Base-by-base conservation (phyloP, 306 rosid genomes). In the Rubus parviflorus region DNA sequence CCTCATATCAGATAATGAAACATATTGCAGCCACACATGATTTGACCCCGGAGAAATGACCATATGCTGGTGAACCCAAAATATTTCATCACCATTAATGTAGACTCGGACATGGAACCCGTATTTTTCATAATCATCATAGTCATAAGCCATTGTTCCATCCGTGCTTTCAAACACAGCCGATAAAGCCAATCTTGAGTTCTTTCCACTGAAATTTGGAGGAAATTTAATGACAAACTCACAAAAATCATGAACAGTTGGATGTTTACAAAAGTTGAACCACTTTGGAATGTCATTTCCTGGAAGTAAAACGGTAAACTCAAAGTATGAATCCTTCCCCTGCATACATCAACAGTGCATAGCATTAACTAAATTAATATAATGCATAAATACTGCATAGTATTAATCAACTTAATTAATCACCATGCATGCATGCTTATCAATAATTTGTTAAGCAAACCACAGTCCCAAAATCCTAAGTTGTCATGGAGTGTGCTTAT, bases 21-120 rank as follows among this genome's bases (percentile, higher is more conserved):
- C 11, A 16, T 70, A 70, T 35, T 70, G 74, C 74, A 48, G 45
- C 74, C 74, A 70, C 60, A 47, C 74, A 25, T 70, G 74, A 70
- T 49, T 52, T 30, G 74, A 47, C 58, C 74, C 74, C 12, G 58
- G 60, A 0, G 25, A 4, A 23, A 70, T 16, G 1, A 62, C 43
- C 7, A 70, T 0, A 30, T 70, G 74, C 16, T 70, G 60, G 15
- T 48, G 23, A 30, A 19, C 19, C 14, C 2, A 14, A 47, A 6
- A 70, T 6, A 70, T 30, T 30, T 70, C 43, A 30, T 48, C 74
- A 7, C 60, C 60, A 11, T 70, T 70, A 1, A 70, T 70, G 74
- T 6, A 30, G 45, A 70, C 45, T 15, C 45, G 43, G 43, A 70
- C 60, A 16, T 48, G 58, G 48, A 70, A 70, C 19, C 8, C 74